Conservation (phyloP, 345 rosid genomes). For the Sisymbrium altissimum region DNA sequence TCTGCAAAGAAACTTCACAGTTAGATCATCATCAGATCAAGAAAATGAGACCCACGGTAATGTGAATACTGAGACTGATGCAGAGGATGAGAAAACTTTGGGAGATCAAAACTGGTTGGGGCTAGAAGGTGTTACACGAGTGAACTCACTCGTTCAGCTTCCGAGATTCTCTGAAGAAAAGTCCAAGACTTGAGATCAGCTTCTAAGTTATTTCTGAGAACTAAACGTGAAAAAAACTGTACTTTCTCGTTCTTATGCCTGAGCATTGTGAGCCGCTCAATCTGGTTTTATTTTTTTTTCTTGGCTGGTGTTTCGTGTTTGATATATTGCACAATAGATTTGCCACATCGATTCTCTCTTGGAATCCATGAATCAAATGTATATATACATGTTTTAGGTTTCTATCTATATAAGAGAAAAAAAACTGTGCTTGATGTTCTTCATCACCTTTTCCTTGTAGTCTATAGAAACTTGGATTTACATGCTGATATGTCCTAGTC, state of each 20-base stretch:
- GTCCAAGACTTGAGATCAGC: slow-evolving; percentile 39
- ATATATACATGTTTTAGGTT: slow-evolving; percentile 8
- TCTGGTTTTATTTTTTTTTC: background rate
- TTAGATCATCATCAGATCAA: slow-evolving; percentile 64
- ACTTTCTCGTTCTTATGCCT: background rate
- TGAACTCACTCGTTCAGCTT: slow-evolving; percentile 96
- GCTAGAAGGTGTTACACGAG: slow-evolving; percentile 91
- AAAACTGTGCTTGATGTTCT: slow-evolving; percentile 9
- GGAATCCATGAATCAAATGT: slow-evolving; percentile 24
- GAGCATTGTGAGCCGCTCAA: background rate
- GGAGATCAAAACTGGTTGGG: slow-evolving; percentile 93
- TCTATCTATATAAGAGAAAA: too few species aligned
- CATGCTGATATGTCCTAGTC: slow-evolving; percentile 8
- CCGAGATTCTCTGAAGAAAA: slow-evolving; percentile 89
- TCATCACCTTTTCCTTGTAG: background rate
- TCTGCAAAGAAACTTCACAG: slow-evolving; percentile 78
- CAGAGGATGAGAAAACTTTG: slow-evolving; percentile 29
- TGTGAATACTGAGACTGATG: slow-evolving; percentile 26
- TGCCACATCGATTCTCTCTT: slow-evolving; percentile 16
- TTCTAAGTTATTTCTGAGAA: slow-evolving; percentile 1
- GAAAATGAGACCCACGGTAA: slow-evolving; percentile 46
- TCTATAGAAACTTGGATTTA: background rate
- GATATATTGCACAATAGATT: slow-evolving; percentile 19
- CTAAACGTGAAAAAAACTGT: background rate
- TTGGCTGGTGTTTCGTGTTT: slow-evolving; percentile 17